A percentile compares a stretch with the other conserved stretches of the same genome.
These are phyloP conservation scores for Suhomyces bokatorum DNA, from an alignment of 1,139 yeast genomes.

Conservation along the genomic window DNA sequence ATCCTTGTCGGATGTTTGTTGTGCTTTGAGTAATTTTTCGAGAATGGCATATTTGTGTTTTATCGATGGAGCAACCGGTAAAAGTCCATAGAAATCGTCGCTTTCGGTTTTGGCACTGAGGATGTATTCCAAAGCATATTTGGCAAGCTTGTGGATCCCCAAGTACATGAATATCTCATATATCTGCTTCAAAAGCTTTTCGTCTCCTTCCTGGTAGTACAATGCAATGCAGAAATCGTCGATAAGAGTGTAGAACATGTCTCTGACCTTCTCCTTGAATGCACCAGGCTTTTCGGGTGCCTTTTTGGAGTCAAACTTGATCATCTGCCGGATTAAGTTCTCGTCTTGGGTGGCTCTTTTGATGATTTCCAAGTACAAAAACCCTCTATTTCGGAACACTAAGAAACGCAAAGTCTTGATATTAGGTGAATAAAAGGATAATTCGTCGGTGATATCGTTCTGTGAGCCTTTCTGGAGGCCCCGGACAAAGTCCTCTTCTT, in stretches of 20 bases:
- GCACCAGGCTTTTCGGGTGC: slow-evolving; percentile 19
- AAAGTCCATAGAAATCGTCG: slow-evolving; percentile 43
- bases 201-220: slow-evolving; percentile 66
- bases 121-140: slow-evolving; percentile 67
- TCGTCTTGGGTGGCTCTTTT: slow-evolving; percentile 12
- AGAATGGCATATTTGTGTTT: slow-evolving; percentile 12
- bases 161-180: slow-evolving; percentile 52
- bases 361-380: slow-evolving; percentile 58
- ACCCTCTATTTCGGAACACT: slow-evolving; percentile 79
- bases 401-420: slow-evolving; percentile 73
- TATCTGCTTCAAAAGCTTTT: slow-evolving; percentile 47
- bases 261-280: slow-evolving; percentile 18
- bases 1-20: background rate
- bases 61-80: slow-evolving; percentile 26
- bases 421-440: slow-evolving; percentile 60
- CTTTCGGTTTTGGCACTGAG: slow-evolving; percentile 48
- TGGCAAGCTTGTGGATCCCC: slow-evolving; percentile 51
- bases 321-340: slow-evolving; percentile 2
- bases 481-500: slow-evolving; percentile 39
- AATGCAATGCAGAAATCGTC: slow-evolving; percentile 59
- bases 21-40: background rate
- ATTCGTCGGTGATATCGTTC: slow-evolving; percentile 40
- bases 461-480: slow-evolving; percentile 44
- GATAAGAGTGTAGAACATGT: slow-evolving; percentile 43
- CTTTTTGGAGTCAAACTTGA: slow-evolving; percentile 4